These are phyloP conservation scores for Centella asiatica DNA, from an alignment of 129 eudicot species.

Conservation along the genomic window DNA sequence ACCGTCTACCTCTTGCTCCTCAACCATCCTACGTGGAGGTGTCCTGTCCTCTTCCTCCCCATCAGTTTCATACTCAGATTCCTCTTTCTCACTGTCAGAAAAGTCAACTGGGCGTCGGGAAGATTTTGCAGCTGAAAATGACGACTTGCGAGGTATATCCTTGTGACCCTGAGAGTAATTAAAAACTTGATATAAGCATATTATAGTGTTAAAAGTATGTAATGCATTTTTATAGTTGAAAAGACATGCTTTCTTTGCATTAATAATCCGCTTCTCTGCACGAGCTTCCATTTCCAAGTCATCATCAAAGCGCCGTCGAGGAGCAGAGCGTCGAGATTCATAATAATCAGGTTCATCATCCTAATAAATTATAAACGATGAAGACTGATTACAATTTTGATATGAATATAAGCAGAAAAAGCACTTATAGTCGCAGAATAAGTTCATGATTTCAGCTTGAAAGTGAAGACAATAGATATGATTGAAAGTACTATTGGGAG, in stretches of 20 bases:
- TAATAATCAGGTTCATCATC: conserved; percentile 86
- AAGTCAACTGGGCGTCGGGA: conserved; percentile 77
- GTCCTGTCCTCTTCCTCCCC: conserved; percentile 80
- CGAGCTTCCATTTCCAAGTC: conserved; percentile 93
- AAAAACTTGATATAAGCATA: conserved; percentile 4
- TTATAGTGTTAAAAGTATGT: neutral
- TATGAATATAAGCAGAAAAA: neutral
- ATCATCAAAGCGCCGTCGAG: conserved; percentile 68
- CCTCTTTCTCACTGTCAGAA: conserved; percentile 86
- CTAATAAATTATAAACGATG: conserved; percentile 24
- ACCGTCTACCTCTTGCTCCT: conserved; percentile 50
- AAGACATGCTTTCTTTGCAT: conserved; percentile 72
- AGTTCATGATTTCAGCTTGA: neutral
- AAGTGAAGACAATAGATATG: neutral
- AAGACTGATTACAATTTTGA: conserved; percentile 2
- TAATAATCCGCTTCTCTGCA: conserved; percentile 89
- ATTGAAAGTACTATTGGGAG: neutral
- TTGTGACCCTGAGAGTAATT: conserved; percentile 40
- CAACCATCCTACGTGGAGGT: conserved; percentile 44
- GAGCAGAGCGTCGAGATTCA: conserved; percentile 61
- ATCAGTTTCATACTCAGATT: conserved; percentile 92
- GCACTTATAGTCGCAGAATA: neutral
- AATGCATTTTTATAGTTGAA: neutral
- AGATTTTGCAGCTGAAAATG: conserved; percentile 49
- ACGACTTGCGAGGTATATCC: conserved; percentile 64